A percentile compares a stretch with the other conserved stretches of the same genome.
These are phyloP conservation scores for Wallacemonas sp. DNA, from an alignment of 208 protist species.

Conservation along the genomic window DNA sequence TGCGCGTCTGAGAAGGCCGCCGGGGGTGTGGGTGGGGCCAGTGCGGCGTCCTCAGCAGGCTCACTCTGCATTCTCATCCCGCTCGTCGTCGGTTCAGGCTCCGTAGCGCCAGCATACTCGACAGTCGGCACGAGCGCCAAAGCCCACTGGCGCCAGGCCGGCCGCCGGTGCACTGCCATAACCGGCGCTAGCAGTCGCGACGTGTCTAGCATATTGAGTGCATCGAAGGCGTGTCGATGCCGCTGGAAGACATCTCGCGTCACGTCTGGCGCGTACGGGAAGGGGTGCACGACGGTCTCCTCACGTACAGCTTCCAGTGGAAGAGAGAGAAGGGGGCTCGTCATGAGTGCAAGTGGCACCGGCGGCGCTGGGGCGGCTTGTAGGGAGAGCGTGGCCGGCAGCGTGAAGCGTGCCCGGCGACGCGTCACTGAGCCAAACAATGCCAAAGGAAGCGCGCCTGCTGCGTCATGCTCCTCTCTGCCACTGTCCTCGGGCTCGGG, in stretches of 20 bases:
- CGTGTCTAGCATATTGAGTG: neutral
- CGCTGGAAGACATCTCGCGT: neutral
- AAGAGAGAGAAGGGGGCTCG: neutral
- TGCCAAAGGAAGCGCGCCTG: neutral
- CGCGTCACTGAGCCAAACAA: neutral
- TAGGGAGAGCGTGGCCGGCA: neutral
- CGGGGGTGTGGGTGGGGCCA: too few species aligned
- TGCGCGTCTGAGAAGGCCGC: conserved; percentile 23
- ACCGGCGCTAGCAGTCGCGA: neutral
- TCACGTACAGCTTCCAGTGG: neutral
- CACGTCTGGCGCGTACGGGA: neutral
- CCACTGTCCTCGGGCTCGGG: too few species aligned
- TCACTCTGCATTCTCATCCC: too few species aligned
- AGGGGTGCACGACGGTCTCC: neutral
- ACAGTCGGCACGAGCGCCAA: neutral
- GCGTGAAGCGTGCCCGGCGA: neutral
- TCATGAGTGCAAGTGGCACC: neutral
- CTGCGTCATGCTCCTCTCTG: neutral
- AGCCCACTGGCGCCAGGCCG: neutral
- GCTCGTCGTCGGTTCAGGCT: too few species aligned
- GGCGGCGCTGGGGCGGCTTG: neutral
- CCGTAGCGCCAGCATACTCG: too few species aligned
- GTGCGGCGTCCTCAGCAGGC: too few species aligned
- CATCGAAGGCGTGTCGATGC: neutral
- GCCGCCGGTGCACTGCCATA: neutral